Percentiles rank a stretch among this genome's conserved stretches.
These are phyloP conservation scores for Quambalaria eucalypti DNA, from an alignment of 1,284 basidiomycete genomes.

Conservation along the genomic window DNA sequence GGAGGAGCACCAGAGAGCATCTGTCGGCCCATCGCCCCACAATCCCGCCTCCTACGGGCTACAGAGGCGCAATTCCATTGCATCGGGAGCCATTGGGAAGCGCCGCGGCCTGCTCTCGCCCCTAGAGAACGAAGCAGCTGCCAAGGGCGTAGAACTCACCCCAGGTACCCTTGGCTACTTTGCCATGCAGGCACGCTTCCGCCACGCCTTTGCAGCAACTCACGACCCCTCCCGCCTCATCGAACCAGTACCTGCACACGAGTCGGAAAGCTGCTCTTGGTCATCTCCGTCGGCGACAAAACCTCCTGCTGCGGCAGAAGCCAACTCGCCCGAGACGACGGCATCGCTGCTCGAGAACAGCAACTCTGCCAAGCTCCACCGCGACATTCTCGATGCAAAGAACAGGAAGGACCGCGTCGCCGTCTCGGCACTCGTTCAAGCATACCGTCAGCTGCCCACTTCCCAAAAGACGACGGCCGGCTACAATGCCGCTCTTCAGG, in stretches of 20 bases:
- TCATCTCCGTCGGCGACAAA: too few species aligned
- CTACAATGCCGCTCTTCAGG: conserved; percentile 62
- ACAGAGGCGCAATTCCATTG: neutral
- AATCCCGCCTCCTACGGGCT: neutral
- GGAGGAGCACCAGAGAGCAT: conserved; percentile 3
- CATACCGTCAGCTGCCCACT: conserved; percentile 33
- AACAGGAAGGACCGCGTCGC: neutral
- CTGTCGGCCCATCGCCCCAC: neutral
- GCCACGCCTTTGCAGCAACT: neutral
- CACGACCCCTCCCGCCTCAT: neutral
- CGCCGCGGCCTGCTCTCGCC: neutral
- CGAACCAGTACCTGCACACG: too few species aligned
- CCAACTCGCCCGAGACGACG: neutral
- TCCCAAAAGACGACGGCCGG: conserved; percentile 43
- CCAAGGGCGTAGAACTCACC: neutral
- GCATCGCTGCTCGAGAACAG: neutral
- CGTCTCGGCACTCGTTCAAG: conserved; percentile 7
- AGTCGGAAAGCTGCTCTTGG: too few species aligned
- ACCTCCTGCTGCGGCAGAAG: too few species aligned
- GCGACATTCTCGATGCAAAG: neutral
- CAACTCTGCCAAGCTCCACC: neutral
- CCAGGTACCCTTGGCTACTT: neutral
- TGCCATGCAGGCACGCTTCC: neutral
- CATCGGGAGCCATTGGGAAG: neutral
- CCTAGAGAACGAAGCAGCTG: neutral